These are phyloP conservation scores for Eudorina sp. DNA, from an alignment of 139 green algal genomes.

Conservation along the genomic window DNA sequence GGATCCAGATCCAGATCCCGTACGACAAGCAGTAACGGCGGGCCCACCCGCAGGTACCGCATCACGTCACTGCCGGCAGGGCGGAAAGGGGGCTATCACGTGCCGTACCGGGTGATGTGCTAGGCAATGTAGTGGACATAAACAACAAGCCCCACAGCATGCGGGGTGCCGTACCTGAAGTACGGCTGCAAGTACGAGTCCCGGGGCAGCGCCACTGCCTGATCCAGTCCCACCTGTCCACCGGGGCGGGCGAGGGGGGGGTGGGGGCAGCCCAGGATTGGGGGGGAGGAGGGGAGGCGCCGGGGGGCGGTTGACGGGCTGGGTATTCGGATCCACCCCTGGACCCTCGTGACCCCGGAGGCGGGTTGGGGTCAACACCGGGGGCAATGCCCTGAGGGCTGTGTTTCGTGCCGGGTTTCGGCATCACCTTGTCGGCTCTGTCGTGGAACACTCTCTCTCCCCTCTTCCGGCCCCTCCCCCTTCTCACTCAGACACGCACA, in stretches of 20 bases:
- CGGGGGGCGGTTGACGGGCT: no score
- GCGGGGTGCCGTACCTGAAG: slow-evolving; percentile 72
- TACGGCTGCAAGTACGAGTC: slow-evolving; percentile 96
- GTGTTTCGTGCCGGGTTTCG: no score
- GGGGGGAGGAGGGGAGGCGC: no score
- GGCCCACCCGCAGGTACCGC: slow-evolving; percentile 85
- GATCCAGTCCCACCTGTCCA: slow-evolving; percentile 83
- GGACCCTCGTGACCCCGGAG: no score
- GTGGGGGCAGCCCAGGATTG: neutral
- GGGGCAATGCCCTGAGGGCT: no score
- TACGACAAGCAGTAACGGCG: slow-evolving; percentile 90
- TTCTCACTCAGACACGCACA: no score
- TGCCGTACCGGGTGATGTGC: neutral
- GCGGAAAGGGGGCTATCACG: neutral
- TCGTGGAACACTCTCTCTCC: no score
- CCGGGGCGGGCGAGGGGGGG: neutral
- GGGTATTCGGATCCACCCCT: no score
- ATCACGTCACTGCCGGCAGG: slow-evolving; percentile 69
- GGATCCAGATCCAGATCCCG: slow-evolving; percentile 76
- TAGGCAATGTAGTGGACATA: neutral
- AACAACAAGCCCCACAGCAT: no score
- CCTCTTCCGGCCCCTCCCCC: no score
- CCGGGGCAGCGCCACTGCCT: slow-evolving; percentile 87
- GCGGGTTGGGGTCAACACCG: no score
- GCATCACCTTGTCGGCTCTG: no score